Base-by-base conservation (phyloP, 1,284 basidiomycete genomes). In the Abortiporus biennis region DNA sequence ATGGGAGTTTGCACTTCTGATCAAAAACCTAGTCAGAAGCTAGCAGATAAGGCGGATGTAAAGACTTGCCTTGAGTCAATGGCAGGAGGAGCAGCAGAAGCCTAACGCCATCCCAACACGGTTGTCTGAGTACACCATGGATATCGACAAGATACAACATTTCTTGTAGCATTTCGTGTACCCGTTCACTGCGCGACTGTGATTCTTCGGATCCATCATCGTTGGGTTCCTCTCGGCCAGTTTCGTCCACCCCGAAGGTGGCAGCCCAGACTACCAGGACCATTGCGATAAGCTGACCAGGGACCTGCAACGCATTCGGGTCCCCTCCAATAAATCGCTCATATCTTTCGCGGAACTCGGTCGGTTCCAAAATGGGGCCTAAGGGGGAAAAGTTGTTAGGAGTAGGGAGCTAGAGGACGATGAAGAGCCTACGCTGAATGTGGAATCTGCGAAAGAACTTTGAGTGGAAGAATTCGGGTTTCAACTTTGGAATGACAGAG, bases 21-120 rank as follows among this genome's bases (percentile, higher is more conserved):
- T 38, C 36, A 38, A 11, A 16, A 23, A 43, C 8, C n/a, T n/a
- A 15, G 45, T 52, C 35, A 53, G 41, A 31, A 50, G 46, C 27
- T 42, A 25, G 40, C n/a, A 16, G 38, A 30, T 33, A 21, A 11
- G 36, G 37, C 4, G 45, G 29, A 32, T 20, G 35, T 42, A 31
- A 12, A 40, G 31, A 59, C 65, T 48, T 56, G 91, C 90, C 87
- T 61, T 88, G 82, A 30, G 89, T 81, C 30, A 94, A 69, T 5
- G 91, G 91, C 44, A 90, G 64, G 20, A 91, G 63, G 33, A 94
- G 69, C 19, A 93, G 63, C 24, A 94, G 66, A 2, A 79, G 78
- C 29, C 87, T 73, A 21, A 91, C 81, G 9, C 91, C 90, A 50
- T 94, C 92, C 80, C 88, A 87, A 2, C 82, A 77, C 1, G 89